Evolutionary conservation across 768 basidiomycete genomes (phyloP), one percentile per base, ranked within the genome.

Genomic region (Butyriboletus loyo): DNA sequence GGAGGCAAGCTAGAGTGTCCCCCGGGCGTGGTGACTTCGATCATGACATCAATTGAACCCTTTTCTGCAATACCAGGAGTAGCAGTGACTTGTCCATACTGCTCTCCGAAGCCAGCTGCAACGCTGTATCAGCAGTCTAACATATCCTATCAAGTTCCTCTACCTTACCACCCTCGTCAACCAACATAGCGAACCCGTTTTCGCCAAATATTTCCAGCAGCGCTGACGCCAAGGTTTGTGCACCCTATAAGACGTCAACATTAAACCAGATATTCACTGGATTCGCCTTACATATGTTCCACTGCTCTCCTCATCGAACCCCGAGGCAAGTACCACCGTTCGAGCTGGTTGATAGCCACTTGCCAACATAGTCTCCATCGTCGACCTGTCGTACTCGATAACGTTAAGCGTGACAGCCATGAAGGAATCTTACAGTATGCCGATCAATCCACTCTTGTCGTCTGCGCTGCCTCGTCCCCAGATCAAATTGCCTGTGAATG

Each of bases 1-100:
- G 89, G 90, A 15, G 94, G 94, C 14, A 92, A 72, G 60, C 86
- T 89, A 0, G 92, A 93, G 68, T 95, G 94, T 0, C 93, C 93
- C 6, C 93, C 92, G 0, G 84, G 75, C 0, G 85, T 74, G 14
- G 77, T 70, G 8, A 94, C 82, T 50, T 84, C 78, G n/a, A 92
- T 73, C 34, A 68, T 72, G 17, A 84, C 77, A 61, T 89, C 76
- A 9, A 86, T 39, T 50, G 77, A 82, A 10, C 92, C 92, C 65
- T 89, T 91, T 71, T 92, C 89, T 0, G 82, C 81, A 24, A 88
- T 78, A 3, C 75, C 86, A 9, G 84, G 85, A 0, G 71, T 70
- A 4, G 87, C 85, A 49, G 90, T 69, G 13, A 81, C 66, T 11
- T 75, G 72, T 7, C 85, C 85, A 50, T 74, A 78, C 30, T 72